Evolutionary conservation across 495 filamentous ascomycete species (phyloP).

Genomic region (Neohortaea acidophila): DNA sequence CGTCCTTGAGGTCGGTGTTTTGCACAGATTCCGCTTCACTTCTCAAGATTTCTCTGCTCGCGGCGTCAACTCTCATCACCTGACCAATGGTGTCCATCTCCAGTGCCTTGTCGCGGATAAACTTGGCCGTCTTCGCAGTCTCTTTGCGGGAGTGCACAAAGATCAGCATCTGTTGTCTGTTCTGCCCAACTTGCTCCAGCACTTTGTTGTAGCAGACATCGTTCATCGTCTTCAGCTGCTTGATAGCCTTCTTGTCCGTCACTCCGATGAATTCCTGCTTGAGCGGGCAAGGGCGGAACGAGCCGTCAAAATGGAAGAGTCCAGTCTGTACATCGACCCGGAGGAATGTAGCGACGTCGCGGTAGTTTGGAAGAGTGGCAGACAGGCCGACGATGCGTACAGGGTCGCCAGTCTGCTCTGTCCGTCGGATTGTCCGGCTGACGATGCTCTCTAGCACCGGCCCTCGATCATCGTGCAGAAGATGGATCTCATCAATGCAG

Average conservation of each 20-base stretch:
- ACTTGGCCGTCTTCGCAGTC: slow-evolving; percentile 91
- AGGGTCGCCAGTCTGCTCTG: slow-evolving; percentile 81
- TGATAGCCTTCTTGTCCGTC: slow-evolving; percentile 96
- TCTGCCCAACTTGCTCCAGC: slow-evolving; percentile 82
- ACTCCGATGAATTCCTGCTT: slow-evolving; percentile 96
- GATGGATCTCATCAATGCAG: slow-evolving; percentile 95
- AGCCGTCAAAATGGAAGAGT: slow-evolving; percentile 91
- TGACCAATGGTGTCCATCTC: slow-evolving; percentile 94
- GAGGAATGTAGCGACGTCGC: slow-evolving; percentile 90
- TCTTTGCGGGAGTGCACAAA: slow-evolving; percentile 98
- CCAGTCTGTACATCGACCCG: slow-evolving; percentile 75
- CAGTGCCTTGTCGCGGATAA: slow-evolving; percentile 86
- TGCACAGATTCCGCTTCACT: slow-evolving; percentile 71
- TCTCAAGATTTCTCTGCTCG: slow-evolving; percentile 71
- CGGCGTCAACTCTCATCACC: slow-evolving; percentile 85
- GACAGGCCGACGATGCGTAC: slow-evolving; percentile 85
- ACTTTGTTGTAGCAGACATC: slow-evolving; percentile 97
- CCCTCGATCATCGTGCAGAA: slow-evolving; percentile 93
- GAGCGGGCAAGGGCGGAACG: slow-evolving; percentile 82
- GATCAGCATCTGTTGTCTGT: slow-evolving; percentile 92
- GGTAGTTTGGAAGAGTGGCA: slow-evolving; percentile 91
- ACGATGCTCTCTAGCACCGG: slow-evolving; percentile 96
- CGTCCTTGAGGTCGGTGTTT: slow-evolving; percentile 82
- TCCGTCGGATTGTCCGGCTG: slow-evolving; percentile 78
- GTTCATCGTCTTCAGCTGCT: slow-evolving; percentile 98